phyloP scores from a whole-genome alignment of 805 yeast genomes.

The Sugiyamaella lignohabitans region DNA sequence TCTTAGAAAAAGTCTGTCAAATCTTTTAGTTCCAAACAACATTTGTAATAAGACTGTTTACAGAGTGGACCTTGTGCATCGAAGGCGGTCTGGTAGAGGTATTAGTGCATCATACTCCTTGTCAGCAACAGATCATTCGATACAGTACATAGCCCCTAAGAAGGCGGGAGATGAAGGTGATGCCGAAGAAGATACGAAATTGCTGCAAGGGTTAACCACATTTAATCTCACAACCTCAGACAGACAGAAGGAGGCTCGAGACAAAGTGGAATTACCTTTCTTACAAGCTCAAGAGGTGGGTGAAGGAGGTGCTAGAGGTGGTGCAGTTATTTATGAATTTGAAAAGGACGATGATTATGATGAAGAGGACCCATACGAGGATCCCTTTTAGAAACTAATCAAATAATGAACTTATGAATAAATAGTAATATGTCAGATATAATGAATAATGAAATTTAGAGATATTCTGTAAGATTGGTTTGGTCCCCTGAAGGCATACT shows the following conservation, averaged over 20 bases:
- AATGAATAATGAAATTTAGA: too few relatives aligned
- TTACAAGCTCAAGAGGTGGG: slow-evolving; percentile 70
- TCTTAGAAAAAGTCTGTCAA: slow-evolving; percentile 35
- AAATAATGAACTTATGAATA: too few relatives aligned
- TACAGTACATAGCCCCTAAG: slow-evolving; percentile 30
- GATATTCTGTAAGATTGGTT: too few relatives aligned
- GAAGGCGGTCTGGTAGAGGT: slow-evolving; percentile 83
- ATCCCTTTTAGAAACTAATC: slow-evolving; percentile 63
- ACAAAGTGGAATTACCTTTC: slow-evolving; percentile 85
- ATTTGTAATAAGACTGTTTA: slow-evolving; percentile 42
- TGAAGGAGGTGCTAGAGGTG: slow-evolving; percentile 60
- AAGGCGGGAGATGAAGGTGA: slow-evolving; percentile 23
- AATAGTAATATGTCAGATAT: too few relatives aligned
- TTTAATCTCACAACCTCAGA: slow-evolving; percentile 74
- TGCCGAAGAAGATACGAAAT: slow-evolving; percentile 40
- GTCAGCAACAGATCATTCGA: slow-evolving; percentile 42
- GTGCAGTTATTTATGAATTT: slow-evolving; percentile 92
- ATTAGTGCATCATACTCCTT: slow-evolving; percentile 48
- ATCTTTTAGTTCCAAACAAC: slow-evolving; percentile 45
- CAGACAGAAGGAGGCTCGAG: slow-evolving; percentile 70
- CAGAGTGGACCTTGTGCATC: slow-evolving; percentile 49
- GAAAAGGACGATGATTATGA: slow-evolving; percentile 98
- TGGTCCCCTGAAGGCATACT: too few relatives aligned
- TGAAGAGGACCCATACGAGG: slow-evolving; percentile 97
- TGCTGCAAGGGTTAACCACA: slow-evolving; percentile 73